Conservation (phyloP, 2,329 filamentous ascomycete species). For the Zymoseptoria ardabiliae region DNA sequence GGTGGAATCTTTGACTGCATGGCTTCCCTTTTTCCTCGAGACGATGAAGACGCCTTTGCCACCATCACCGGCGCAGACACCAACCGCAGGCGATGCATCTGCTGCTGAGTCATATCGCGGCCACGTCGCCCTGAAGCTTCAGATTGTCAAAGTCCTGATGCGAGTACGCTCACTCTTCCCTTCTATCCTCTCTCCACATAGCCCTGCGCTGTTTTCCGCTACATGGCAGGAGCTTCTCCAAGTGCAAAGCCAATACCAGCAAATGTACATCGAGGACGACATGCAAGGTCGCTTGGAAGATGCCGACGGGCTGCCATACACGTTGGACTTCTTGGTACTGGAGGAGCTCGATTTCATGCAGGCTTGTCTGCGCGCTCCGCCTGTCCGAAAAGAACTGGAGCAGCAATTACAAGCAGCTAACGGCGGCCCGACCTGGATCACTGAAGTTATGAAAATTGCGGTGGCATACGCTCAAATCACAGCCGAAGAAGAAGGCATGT, state of each 20-base stretch:
- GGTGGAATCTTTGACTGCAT: constrained; percentile 68
- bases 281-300: constrained; percentile 84
- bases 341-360: constrained; percentile 95
- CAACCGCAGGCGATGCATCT: constrained; percentile 49
- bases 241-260: constrained; percentile 65
- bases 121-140: constrained; percentile 77
- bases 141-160: constrained; percentile 84
- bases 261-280: constrained; percentile 79
- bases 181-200: constrained; percentile 72
- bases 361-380: constrained; percentile 77
- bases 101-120: constrained; percentile 67
- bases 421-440: constrained; percentile 68
- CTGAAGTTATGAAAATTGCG: constrained; percentile 78
- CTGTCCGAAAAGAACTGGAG: constrained; percentile 83
- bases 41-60: constrained; percentile 71
- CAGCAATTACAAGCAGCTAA: constrained; percentile 58
- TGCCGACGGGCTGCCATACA: constrained; percentile 85
- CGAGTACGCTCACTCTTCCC: constrained; percentile 82
- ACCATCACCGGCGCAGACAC: constrained; percentile 50
- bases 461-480: constrained; percentile 84
- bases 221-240: constrained; percentile 81
- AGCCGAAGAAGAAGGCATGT: constrained; percentile 85
- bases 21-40: constrained; percentile 83
- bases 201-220: constrained; percentile 71
- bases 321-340: constrained; percentile 83